Evolutionary conservation across 805 yeast genomes (phyloP).

Genomic region (Candida coquimbonensis): DNA sequence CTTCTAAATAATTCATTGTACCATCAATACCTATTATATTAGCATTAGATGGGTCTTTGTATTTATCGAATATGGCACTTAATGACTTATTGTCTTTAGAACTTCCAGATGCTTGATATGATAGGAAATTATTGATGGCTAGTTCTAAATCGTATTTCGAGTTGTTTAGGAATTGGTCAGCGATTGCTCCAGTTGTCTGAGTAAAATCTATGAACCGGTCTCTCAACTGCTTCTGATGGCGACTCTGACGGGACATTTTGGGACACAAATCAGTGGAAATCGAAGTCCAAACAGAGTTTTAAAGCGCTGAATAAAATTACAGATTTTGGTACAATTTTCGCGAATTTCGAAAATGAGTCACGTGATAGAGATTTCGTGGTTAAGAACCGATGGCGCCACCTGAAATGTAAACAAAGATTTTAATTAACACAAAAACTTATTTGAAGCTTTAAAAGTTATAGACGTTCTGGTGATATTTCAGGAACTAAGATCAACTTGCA

Average conservation of each 20-base stretch:
- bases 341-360: not conserved
- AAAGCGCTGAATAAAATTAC: no score
- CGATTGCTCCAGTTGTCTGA: constrained; percentile 16
- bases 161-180: constrained; percentile 16
- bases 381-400: no score
- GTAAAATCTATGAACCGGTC: constrained; percentile 25
- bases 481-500: no score
- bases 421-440: no score
- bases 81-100: constrained; percentile 13
- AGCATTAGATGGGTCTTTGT: constrained; percentile 12
- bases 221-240: constrained; percentile 19
- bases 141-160: constrained; percentile 21
- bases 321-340: no score
- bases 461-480: no score
- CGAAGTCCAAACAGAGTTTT: no score
- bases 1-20: constrained; percentile 59
- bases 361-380: not conserved
- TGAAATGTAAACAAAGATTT: no score
- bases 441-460: no score
- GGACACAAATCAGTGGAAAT: not conserved
- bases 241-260: constrained; percentile 16
- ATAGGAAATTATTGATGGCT: constrained; percentile 22
- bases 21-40: constrained; percentile 68
- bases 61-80: constrained; percentile 14
- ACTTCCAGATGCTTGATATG: constrained; percentile 14